phyloP scores from a whole-genome alignment of 1,139 yeast genomes.

The Geotrichum siamense region DNA sequence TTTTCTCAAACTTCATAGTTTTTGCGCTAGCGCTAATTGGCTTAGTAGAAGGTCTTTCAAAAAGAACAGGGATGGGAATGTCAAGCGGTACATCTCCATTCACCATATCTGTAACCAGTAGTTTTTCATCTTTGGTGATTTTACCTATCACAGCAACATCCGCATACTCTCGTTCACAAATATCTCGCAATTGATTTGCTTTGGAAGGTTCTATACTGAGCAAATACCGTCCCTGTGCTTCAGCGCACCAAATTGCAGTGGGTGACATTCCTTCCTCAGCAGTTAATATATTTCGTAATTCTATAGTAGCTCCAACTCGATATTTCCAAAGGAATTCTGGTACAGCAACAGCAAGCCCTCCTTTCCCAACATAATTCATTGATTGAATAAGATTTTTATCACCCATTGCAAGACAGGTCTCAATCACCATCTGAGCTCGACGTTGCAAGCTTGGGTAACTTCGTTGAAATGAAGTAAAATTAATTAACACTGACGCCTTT shows the following conservation, averaged over 20 bases:
- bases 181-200: slow-evolving; percentile 58
- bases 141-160: slow-evolving; percentile 93
- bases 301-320: slow-evolving; percentile 88
- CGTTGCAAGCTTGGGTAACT: background rate
- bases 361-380: slow-evolving; percentile 98
- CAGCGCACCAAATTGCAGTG: slow-evolving; percentile 99
- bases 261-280: slow-evolving; percentile 99
- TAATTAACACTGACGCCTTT: background rate
- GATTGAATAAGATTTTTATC: background rate
- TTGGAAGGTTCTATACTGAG: slow-evolving; percentile 83
- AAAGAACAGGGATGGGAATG: slow-evolving; percentile 75
- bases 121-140: slow-evolving; percentile 81
- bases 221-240: slow-evolving; percentile 96
- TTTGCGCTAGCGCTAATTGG: slow-evolving; percentile 64
- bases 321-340: slow-evolving; percentile 97
- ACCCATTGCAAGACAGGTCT: background rate
- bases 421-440: background rate
- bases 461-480: background rate
- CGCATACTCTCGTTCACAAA: slow-evolving; percentile 94
- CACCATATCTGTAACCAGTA: slow-evolving; percentile 71
- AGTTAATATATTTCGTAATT: slow-evolving; percentile 79
- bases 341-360: slow-evolving; percentile 93
- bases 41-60: slow-evolving; percentile 97
- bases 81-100: slow-evolving; percentile 82
- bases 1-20: slow-evolving; percentile 50